Evolutionary conservation across 2,329 filamentous ascomycete species (phyloP).

Genomic region (Endothia cerciana): DNA sequence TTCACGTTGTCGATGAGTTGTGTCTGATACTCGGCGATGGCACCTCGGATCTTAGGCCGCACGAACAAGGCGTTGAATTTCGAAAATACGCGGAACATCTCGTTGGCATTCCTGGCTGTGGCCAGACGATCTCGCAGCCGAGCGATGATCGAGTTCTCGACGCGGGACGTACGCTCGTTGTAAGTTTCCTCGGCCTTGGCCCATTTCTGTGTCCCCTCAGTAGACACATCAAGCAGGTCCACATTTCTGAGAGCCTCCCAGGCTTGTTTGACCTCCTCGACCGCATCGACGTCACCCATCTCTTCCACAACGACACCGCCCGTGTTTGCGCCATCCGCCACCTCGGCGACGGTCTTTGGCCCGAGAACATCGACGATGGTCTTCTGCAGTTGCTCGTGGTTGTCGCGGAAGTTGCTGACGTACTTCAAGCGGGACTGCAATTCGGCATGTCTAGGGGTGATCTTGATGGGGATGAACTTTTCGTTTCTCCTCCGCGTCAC

Average conservation of each 20-base stretch:
- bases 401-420: conserved; percentile 90
- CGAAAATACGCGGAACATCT: conserved; percentile 99
- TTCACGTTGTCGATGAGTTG: conserved; percentile 98
- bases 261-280: conserved; percentile 92
- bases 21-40: conserved; percentile 97
- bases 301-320: conserved; percentile 80
- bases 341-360: conserved; percentile 63
- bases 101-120: conserved; percentile 94
- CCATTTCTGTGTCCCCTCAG: conserved; percentile 89
- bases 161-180: conserved; percentile 93
- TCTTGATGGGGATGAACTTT: conserved; percentile 98
- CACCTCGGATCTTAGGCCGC: conserved; percentile 96
- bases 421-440: conserved; percentile 92
- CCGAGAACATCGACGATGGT: conserved; percentile 98
- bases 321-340: conserved; percentile 59
- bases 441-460: conserved; percentile 82
- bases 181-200: conserved; percentile 93
- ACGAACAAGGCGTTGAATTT: conserved; percentile 99
- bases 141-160: conserved; percentile 99
- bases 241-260: conserved; percentile 95
- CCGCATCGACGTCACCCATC: conserved; percentile 95
- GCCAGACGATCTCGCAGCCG: conserved; percentile 88
- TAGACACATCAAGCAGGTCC: conserved; percentile 88
- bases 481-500: conserved; percentile 92
- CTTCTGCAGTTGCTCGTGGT: conserved; percentile 94